These are phyloP conservation scores for Conringia planisiliqua DNA, from an alignment of 345 rosid species.

Conservation along the genomic window DNA sequence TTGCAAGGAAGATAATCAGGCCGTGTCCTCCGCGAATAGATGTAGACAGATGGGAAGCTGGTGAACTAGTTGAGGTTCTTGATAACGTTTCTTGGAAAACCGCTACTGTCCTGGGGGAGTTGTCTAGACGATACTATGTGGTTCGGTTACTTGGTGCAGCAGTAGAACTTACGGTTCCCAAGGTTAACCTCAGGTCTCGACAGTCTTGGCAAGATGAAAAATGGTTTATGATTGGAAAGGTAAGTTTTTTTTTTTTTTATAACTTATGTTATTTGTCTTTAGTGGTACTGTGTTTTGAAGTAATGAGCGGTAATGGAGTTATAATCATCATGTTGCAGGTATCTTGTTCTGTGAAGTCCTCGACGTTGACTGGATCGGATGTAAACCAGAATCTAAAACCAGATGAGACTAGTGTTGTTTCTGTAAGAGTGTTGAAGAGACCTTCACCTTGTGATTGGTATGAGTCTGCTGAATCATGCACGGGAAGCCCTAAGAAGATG, in stretches of 20 bases:
- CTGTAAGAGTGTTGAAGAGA: conserved; percentile 41
- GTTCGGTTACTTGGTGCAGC: conserved; percentile 48
- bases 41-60: conserved; percentile 44
- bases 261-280: background rate
- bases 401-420: conserved; percentile 30
- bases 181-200: conserved; percentile 47
- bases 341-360: conserved; percentile 32
- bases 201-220: conserved; percentile 54
- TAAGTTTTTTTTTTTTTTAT: background rate
- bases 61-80: conserved; percentile 60
- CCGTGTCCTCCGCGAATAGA: conserved; percentile 56
- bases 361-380: conserved; percentile 17
- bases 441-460: conserved; percentile 31
- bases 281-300: background rate
- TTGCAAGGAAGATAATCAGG: conserved; percentile 54
- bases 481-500: conserved; percentile 34
- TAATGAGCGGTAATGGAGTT: background rate
- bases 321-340: conserved; percentile 31
- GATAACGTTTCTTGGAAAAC: conserved; percentile 52
- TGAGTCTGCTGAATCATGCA: conserved; percentile 35
- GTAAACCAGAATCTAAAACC: conserved; percentile 21
- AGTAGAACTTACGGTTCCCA: conserved; percentile 32
- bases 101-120: conserved; percentile 39
- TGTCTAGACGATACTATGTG: conserved; percentile 23
- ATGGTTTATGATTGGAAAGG: conserved; percentile 51